These are phyloP conservation scores for Geotrichum phurueaensis DNA, from an alignment of 1,139 yeast species.

Conservation along the genomic window DNA sequence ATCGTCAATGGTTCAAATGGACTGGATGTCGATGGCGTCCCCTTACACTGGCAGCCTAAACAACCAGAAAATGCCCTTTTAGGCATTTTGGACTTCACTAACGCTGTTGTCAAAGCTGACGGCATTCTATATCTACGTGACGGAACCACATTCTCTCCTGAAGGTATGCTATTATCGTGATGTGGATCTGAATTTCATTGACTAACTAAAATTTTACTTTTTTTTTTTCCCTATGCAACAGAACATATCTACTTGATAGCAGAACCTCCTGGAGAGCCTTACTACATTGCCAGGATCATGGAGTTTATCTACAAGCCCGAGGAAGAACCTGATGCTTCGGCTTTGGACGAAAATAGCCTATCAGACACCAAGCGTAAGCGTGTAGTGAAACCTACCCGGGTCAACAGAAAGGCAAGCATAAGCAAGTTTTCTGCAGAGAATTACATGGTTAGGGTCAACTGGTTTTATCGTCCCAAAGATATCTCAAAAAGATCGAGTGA, in stretches of 20 bases:
- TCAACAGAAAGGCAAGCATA: constrained; percentile 7
- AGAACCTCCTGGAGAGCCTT: constrained; percentile 95
- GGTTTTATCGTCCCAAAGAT: constrained; percentile 90
- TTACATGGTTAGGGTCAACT: constrained; percentile 66
- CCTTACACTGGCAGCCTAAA: constrained; percentile 36
- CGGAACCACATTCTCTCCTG: constrained; percentile 31
- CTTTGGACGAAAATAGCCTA: background rate
- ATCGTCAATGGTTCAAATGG: background rate
- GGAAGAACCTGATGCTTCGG: background rate
- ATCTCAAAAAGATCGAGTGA: constrained; percentile 63
- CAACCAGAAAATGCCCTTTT: constrained; percentile 28
- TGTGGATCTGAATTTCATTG: background rate
- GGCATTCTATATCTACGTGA: constrained; percentile 36
- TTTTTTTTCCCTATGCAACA: constrained; percentile 12
- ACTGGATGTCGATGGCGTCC: constrained; percentile 21
- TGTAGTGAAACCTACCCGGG: background rate
- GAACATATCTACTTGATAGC: constrained; percentile 81
- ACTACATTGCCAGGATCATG: constrained; percentile 78
- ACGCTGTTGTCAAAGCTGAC: constrained; percentile 37
- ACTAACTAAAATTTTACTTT: background rate
- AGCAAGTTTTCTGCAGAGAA: constrained; percentile 41
- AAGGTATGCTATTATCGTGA: constrained; percentile 27
- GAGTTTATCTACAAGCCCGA: constrained; percentile 48
- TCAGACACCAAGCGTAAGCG: constrained; percentile 1
- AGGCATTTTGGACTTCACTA: constrained; percentile 37